Percentiles rank a stretch among this genome's conserved stretches.
These are phyloP conservation scores for Coemansia reversa DNA, from an alignment of 192 early-diverging fungal species.

Conservation along the genomic window DNA sequence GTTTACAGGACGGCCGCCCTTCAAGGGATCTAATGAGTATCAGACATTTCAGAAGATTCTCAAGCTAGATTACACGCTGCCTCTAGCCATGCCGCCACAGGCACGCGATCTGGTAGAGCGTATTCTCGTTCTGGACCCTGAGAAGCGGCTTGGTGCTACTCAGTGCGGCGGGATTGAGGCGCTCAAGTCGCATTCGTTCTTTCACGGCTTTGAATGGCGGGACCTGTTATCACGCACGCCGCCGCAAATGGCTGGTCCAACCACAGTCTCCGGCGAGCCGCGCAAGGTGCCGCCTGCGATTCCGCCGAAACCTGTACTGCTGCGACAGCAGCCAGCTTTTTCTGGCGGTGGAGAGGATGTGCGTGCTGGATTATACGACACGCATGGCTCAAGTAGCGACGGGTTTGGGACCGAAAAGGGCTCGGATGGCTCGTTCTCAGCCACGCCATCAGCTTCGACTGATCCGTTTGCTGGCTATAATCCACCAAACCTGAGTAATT, in stretches of 20 bases:
- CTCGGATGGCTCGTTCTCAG: conserved; percentile 42
- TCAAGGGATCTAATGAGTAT: conserved; percentile 94
- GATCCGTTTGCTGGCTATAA: conserved; percentile 31
- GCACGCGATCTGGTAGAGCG: conserved; percentile 77
- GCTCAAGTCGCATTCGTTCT: conserved; percentile 79
- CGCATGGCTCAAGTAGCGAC: conserved; percentile 44
- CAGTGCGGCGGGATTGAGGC: conserved; percentile 56
- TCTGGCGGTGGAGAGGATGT: not conserved
- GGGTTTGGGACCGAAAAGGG: conserved; percentile 44
- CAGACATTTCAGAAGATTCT: conserved; percentile 95
- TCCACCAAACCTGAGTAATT: conserved; percentile 25
- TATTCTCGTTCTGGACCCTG: conserved; percentile 68
- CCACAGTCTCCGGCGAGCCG: not conserved
- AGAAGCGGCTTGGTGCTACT: conserved; percentile 61
- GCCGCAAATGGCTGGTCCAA: conserved; percentile 35
- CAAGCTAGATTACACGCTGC: conserved; percentile 83
- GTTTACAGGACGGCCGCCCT: conserved; percentile 84
- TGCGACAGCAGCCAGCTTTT: conserved; percentile 23
- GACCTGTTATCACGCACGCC: conserved; percentile 38
- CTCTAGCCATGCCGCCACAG: conserved; percentile 65
- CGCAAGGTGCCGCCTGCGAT: conserved; percentile 30
- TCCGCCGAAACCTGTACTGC: conserved; percentile 44
- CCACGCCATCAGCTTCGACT: conserved; percentile 26
- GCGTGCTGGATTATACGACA: not conserved
- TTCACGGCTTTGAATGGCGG: conserved; percentile 76